Evolutionary conservation across 352 stramenopile species (phyloP).

Genomic region (Globisporangium cederbergense): DNA sequence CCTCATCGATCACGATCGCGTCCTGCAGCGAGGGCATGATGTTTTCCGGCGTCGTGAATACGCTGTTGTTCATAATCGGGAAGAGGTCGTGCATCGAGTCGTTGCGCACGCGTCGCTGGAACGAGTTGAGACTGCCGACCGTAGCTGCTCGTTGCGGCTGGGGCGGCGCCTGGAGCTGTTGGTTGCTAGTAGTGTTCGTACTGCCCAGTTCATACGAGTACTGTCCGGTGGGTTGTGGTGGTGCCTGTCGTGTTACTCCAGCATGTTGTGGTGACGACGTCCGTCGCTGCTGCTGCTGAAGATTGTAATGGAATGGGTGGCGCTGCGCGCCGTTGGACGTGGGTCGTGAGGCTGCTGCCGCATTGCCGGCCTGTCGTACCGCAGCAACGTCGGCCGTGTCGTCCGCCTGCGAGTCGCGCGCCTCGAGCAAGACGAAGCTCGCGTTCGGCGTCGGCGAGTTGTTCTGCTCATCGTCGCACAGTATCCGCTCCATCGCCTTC

Average conservation of each 20-base stretch:
- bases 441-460: constrained; percentile 36
- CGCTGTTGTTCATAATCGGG: constrained; percentile 45
- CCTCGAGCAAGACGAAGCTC: constrained; percentile 67
- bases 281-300: constrained; percentile 4
- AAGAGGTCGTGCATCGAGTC: constrained; percentile 70
- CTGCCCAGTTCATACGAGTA: constrained; percentile 14
- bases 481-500: constrained; percentile 2
- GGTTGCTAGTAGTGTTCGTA: constrained; percentile 9
- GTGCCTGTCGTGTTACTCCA: background rate
- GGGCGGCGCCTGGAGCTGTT: constrained; percentile 17
- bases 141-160: constrained; percentile 17
- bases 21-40: constrained; percentile 70
- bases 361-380: background rate
- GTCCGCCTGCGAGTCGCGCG: constrained; percentile 24
- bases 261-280: background rate
- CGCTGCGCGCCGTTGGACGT: background rate
- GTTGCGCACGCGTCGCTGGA: constrained; percentile 19
- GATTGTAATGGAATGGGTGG: constrained; percentile 10
- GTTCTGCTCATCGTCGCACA: constrained; percentile 17
- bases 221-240: background rate
- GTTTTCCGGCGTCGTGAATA: constrained; percentile 75
- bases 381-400: background rate
- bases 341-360: background rate
- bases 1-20: constrained; percentile 76
- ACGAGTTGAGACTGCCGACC: constrained; percentile 9